These are phyloP conservation scores for Coniochaeta pulveracea DNA, from an alignment of 2,329 filamentous ascomycete genomes.

Conservation along the genomic window DNA sequence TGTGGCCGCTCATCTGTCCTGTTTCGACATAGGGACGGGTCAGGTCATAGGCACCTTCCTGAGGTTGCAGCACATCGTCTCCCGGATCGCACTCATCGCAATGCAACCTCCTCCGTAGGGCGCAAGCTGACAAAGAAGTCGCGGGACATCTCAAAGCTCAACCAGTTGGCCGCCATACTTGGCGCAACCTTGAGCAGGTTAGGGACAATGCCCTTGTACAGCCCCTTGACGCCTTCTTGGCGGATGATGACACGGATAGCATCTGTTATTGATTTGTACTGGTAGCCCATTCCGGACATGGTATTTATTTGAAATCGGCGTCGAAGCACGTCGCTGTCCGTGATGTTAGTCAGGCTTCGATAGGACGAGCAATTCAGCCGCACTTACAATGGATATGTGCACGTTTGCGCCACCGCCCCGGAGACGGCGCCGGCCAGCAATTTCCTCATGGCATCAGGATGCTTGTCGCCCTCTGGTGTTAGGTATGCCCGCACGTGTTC, in stretches of 20 bases:
- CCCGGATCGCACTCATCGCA: constrained; percentile 13
- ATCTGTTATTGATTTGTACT: constrained; percentile 80
- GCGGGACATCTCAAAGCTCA: constrained; percentile 89
- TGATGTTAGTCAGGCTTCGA: constrained; percentile 11
- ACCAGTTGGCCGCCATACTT: constrained; percentile 97
- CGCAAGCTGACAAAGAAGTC: constrained; percentile 67
- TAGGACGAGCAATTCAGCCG: background rate
- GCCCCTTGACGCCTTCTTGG: constrained; percentile 71
- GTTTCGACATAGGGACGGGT: no score
- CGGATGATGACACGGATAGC: constrained; percentile 71
- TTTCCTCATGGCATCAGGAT: constrained; percentile 71
- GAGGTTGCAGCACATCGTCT: background rate
- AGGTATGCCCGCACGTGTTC: constrained; percentile 76
- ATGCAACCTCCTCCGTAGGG: constrained; percentile 23
- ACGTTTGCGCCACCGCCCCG: constrained; percentile 93
- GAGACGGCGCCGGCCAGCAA: constrained; percentile 83
- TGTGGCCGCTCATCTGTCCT: no score
- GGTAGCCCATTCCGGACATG: constrained; percentile 96
- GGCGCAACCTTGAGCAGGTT: constrained; percentile 95
- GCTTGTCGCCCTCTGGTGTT: constrained; percentile 77
- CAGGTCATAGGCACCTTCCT: no score
- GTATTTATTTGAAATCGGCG: constrained; percentile 97
- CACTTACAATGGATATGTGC: constrained; percentile 92
- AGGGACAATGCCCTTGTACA: constrained; percentile 94
- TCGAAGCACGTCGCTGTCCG: constrained; percentile 69